phyloP scores from a whole-genome alignment of 148 eudicot species.

The Selenicereus undatus region DNA sequence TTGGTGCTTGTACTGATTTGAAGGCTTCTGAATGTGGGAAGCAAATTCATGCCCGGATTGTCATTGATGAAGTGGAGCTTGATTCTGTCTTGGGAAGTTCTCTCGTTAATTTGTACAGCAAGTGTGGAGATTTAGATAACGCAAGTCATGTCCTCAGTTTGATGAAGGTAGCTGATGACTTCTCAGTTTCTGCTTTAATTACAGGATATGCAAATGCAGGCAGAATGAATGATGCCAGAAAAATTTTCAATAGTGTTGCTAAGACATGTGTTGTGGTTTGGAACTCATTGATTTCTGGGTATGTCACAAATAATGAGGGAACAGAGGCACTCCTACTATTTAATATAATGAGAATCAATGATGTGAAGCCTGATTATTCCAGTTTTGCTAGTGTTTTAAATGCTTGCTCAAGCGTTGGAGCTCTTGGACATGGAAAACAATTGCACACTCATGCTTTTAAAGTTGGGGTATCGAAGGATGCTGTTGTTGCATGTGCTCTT shows the following conservation, averaged over 20 bases:
- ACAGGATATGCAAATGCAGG: constrained; percentile 65
- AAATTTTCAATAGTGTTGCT: constrained; percentile 35
- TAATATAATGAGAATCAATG: constrained; percentile 44
- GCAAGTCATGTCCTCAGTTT: constrained; percentile 40
- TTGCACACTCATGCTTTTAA: constrained; percentile 56
- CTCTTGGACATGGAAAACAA: constrained; percentile 49
- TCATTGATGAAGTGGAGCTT: constrained; percentile 45
- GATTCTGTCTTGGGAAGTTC: constrained; percentile 77
- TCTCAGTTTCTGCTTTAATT: constrained; percentile 81
- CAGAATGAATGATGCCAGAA: constrained; percentile 65
- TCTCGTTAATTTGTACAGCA: constrained; percentile 77
- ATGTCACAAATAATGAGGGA: constrained; percentile 40
- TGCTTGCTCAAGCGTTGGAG: constrained; percentile 49
- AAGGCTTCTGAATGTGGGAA: constrained; percentile 58
- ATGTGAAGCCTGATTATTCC: constrained; percentile 48
- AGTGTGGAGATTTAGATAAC: constrained; percentile 61
- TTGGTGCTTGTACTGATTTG: constrained; percentile 72
- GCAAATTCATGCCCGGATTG: constrained; percentile 66
- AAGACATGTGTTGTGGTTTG: constrained; percentile 58
- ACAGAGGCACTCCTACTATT: constrained; percentile 49
- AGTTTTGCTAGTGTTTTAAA: constrained; percentile 59
- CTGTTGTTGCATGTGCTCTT: constrained; percentile 55
- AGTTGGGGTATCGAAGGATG: constrained; percentile 47
- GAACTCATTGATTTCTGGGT: constrained; percentile 84
- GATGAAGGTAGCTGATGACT: constrained; percentile 54